phyloP scores from a whole-genome alignment of 805 yeast genomes.

The Priceomyces haplophilus region DNA sequence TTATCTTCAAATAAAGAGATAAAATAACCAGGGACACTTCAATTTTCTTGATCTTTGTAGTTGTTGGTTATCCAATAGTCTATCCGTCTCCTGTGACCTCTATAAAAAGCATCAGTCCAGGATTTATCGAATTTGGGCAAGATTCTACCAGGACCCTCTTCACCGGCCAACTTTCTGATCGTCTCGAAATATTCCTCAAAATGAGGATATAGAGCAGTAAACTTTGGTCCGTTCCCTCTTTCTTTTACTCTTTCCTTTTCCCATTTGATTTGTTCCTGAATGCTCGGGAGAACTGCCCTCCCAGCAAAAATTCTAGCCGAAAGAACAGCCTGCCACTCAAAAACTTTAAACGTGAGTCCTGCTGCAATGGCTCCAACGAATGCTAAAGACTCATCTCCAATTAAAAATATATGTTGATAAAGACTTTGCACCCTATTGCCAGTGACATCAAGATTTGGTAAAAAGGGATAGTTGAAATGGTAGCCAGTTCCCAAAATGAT shows the following conservation, averaged over 20 bases:
- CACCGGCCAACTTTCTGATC: conserved; percentile 18
- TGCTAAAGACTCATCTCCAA: conserved; percentile 30
- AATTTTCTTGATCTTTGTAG: not conserved
- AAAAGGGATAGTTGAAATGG: conserved; percentile 20
- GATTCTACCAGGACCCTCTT: conserved; percentile 21
- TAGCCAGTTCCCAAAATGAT: conserved; percentile 26
- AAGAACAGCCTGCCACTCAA: conserved; percentile 40
- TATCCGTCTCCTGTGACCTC: conserved; percentile 19
- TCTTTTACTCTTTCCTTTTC: conserved; percentile 18
- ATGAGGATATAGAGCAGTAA: conserved; percentile 15
- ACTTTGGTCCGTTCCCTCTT: conserved; percentile 24
- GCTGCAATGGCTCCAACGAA: conserved; percentile 37
- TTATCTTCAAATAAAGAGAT: not conserved
- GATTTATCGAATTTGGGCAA: conserved; percentile 19
- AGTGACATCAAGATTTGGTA: conserved; percentile 16
- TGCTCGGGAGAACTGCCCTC: conserved; percentile 25
- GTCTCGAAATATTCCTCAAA: conserved; percentile 21
- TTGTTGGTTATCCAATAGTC: conserved; percentile 14
- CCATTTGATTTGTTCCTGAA: conserved; percentile 30
- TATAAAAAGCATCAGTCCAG: conserved; percentile 18
- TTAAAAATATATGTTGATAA: conserved; percentile 32
- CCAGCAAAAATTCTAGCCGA: conserved; percentile 32
- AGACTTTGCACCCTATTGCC: conserved; percentile 27
- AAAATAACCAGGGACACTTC: not conserved
- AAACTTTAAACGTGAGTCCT: conserved; percentile 38